Conservation (phyloP, 345 rosid genomes). For the Syzygium aqueum region DNA sequence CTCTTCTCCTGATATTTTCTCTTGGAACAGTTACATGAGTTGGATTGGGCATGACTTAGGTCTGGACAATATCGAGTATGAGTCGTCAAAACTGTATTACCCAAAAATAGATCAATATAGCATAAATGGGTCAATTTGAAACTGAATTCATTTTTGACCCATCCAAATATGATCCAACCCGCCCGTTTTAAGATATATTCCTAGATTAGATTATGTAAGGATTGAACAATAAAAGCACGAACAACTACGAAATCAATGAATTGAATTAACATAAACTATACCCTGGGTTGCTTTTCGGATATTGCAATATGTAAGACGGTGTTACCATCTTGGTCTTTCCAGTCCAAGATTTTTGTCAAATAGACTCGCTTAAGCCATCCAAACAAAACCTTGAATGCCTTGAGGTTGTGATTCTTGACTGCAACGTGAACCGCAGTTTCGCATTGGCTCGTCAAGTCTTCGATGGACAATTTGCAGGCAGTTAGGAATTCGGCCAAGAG, state of each 20-base stretch:
- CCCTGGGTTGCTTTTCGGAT: neutral
- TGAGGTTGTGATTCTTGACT: neutral
- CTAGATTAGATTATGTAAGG: no score
- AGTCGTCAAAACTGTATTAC: no score
- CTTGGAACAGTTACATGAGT: neutral
- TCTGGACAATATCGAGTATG: no score
- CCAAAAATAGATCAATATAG: neutral
- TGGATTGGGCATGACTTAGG: neutral
- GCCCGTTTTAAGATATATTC: neutral
- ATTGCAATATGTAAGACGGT: neutral
- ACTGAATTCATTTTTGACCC: no score
- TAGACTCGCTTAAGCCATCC: neutral
- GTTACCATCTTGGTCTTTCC: neutral
- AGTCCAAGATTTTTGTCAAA: neutral
- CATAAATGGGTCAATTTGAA: neutral
- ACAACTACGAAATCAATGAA: neutral
- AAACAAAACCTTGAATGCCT: neutral
- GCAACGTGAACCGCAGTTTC: neutral
- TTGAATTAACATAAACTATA: neutral
- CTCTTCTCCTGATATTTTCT: neutral
- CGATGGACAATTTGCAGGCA: neutral
- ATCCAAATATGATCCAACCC: no score
- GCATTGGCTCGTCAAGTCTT: neutral
- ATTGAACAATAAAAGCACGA: neutral
- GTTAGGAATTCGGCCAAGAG: neutral